phyloP scores from a whole-genome alignment of 371 early-diverging fungal species.

The Basidiobolus meristosporus region DNA sequence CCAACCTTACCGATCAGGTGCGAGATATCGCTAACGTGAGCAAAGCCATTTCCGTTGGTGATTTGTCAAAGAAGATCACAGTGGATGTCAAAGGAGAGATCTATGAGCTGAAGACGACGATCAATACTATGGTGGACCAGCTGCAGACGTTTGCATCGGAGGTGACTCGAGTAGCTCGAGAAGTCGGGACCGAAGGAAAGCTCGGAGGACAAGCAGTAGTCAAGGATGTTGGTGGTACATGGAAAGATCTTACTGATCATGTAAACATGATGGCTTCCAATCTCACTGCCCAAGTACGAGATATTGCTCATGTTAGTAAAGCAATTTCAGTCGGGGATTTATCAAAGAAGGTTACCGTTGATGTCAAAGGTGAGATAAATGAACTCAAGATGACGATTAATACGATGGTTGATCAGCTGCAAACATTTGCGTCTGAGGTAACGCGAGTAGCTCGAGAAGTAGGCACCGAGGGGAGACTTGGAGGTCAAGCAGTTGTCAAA shows the following conservation, averaged over 20 bases:
- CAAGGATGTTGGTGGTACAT: too few relatives aligned
- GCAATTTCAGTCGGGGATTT: conserved; percentile 35
- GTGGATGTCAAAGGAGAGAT: conserved; percentile 21
- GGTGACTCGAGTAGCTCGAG: conserved; percentile 32
- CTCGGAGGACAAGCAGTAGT: too few relatives aligned
- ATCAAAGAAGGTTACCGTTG: conserved; percentile 25
- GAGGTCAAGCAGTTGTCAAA: too few relatives aligned
- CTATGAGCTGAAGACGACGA: conserved; percentile 18
- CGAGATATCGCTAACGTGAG: too few relatives aligned
- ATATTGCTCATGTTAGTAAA: conserved; percentile 37
- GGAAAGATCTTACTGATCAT: too few relatives aligned
- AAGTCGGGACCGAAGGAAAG: too few relatives aligned
- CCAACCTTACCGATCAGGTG: too few relatives aligned
- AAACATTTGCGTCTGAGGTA: too few relatives aligned
- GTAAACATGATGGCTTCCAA: too few relatives aligned
- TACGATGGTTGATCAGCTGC: too few relatives aligned
- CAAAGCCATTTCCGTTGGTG: conserved; percentile 27
- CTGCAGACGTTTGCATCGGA: conserved; percentile 23
- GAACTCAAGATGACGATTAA: conserved; percentile 30
- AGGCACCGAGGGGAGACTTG: too few relatives aligned
- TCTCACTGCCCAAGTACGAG: conserved; percentile 43
- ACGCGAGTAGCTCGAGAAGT: too few relatives aligned
- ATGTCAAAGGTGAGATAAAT: conserved; percentile 20
- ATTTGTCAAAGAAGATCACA: conserved; percentile 18
- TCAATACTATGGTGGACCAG: conserved; percentile 19